These are phyloP conservation scores for Panicum hallii DNA, from an alignment of 202 grass and related monocot species.

Conservation along the genomic window DNA sequence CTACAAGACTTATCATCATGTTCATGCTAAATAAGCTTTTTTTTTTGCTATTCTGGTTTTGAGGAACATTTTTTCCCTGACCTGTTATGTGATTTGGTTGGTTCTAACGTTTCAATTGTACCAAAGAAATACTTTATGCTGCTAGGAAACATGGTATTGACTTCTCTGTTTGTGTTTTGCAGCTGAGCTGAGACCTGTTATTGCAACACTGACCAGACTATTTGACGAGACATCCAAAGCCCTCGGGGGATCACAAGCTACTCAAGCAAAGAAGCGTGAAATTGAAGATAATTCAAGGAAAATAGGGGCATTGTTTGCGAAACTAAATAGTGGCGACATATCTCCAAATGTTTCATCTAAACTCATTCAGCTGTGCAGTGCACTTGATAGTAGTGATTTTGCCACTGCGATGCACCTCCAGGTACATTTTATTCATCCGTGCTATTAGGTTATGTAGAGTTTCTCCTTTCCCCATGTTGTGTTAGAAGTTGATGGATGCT, in stretches of 20 bases:
- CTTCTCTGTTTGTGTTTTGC: conserved; percentile 45
- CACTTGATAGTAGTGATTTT: conserved; percentile 80
- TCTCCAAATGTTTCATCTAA: conserved; percentile 92
- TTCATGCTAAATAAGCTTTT: conserved; percentile 10
- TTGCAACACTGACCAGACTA: conserved; percentile 76
- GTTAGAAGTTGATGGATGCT: neutral
- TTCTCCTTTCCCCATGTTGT: neutral
- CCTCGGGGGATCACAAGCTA: conserved; percentile 68
- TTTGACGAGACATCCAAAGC: conserved; percentile 89
- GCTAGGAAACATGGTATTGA: conserved; percentile 2
- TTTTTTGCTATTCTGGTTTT: conserved; percentile 6
- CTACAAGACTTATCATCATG: neutral
- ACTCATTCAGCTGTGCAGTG: conserved; percentile 82
- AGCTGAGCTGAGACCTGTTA: conserved; percentile 89
- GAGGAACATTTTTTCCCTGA: neutral
- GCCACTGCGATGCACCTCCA: conserved; percentile 82
- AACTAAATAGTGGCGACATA: conserved; percentile 89
- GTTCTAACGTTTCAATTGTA: conserved; percentile 21
- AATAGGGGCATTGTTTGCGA: conserved; percentile 84
- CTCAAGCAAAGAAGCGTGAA: conserved; percentile 85
- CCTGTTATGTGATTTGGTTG: neutral
- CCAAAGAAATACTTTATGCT: conserved; percentile 19
- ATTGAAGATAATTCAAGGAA: conserved; percentile 98
- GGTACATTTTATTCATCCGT: conserved; percentile 50
- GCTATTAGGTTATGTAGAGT: neutral